These are phyloP conservation scores for Chlorella sorokiniana DNA, from an alignment of 139 green algal genomes.

Conservation along the genomic window DNA sequence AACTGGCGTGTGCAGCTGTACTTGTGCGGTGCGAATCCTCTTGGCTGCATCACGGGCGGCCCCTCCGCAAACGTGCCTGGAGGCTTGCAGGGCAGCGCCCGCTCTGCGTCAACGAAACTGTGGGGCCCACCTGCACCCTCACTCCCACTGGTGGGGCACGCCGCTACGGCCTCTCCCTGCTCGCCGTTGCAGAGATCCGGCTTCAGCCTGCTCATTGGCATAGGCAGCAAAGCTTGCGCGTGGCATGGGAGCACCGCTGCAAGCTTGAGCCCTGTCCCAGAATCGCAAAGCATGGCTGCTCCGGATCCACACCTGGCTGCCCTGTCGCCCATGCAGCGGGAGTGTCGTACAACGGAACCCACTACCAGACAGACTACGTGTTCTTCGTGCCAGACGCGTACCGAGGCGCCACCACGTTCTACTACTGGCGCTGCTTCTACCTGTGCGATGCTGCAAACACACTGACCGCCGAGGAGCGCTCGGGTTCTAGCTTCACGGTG, in stretches of 20 bases:
- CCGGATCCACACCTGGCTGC: background rate
- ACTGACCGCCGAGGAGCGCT: background rate
- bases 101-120: background rate
- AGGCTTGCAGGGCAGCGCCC: background rate
- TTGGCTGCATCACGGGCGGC: background rate
- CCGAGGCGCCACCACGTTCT: background rate
- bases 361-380: background rate
- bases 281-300: background rate
- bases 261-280: background rate
- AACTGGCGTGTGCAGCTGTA: constrained; percentile 11
- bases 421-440: constrained; percentile 17
- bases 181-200: no score
- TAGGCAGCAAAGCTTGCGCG: no score
- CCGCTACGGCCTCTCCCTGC: no score
- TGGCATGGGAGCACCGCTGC: background rate
- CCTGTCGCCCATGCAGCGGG: background rate
- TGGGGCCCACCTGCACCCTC: background rate
- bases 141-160: background rate
- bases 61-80: background rate
- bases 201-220: no score
- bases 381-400: background rate
- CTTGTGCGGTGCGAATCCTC: background rate
- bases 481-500: background rate
- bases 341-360: background rate
- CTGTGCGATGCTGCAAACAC: background rate